These are phyloP conservation scores for Gracilaria vermiculophylla DNA, from an alignment of 23 red algal species.

Conservation along the genomic window DNA sequence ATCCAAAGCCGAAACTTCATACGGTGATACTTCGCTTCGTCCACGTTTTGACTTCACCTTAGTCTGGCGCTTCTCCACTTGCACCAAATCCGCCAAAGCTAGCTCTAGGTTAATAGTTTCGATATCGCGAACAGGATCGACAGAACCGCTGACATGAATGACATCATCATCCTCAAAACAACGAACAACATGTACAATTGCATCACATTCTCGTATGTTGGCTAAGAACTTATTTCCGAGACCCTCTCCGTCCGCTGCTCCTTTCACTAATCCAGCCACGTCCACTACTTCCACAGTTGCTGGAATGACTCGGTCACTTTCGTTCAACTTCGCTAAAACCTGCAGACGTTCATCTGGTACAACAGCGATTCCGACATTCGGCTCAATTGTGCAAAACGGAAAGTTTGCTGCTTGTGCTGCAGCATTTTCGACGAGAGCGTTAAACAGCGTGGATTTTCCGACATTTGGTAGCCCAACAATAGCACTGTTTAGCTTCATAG, in stretches of 20 bases:
- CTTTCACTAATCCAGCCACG: slow-evolving; percentile 92
- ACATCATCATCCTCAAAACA: slow-evolving; percentile 97
- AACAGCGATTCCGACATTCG: slow-evolving; percentile 91
- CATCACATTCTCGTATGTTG: slow-evolving; percentile 97
- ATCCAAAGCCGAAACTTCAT: slow-evolving; percentile 75
- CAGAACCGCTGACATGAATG: slow-evolving; percentile 88
- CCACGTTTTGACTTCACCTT: slow-evolving; percentile 35
- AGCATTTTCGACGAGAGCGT: slow-evolving; percentile 89
- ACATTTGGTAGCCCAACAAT: slow-evolving; percentile 94
- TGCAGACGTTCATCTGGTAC: slow-evolving; percentile 92
- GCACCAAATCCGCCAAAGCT: slow-evolving; percentile 83
- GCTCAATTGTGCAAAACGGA: slow-evolving; percentile 99
- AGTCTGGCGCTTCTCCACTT: slow-evolving; percentile 77
- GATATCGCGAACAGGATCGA: slow-evolving; percentile 93
- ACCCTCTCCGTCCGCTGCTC: slow-evolving; percentile 94
- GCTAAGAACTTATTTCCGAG: slow-evolving; percentile 96
- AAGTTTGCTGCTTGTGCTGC: slow-evolving; percentile 94
- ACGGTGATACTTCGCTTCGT: slow-evolving; percentile 1
- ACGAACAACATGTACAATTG: slow-evolving; percentile 96
- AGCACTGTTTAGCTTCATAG: slow-evolving; percentile 95
- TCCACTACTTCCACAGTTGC: slow-evolving; percentile 94
- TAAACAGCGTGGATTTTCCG: slow-evolving; percentile 92
- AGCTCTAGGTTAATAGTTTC: slow-evolving; percentile 96
- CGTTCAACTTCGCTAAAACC: slow-evolving; percentile 57
- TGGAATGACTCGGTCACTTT: slow-evolving; percentile 75